Evolutionary conservation across 106 monocot genomes (phyloP).

Genomic region (Platanthera guangdongensis): DNA sequence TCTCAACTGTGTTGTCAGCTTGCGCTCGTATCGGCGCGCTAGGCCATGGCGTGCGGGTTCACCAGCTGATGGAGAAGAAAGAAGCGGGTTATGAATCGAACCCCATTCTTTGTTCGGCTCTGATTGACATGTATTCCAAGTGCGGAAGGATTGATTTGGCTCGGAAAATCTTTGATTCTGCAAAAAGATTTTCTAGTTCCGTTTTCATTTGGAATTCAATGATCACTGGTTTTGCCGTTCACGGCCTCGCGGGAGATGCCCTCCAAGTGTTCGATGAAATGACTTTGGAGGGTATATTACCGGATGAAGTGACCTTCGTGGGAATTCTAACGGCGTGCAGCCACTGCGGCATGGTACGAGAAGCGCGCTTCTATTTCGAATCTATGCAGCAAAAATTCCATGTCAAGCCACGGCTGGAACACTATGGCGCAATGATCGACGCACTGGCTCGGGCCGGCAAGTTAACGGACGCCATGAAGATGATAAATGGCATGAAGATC

Average conservation of each 20-base stretch:
- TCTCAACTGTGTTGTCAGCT: slow-evolving; percentile 27
- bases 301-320: slow-evolving; percentile 39
- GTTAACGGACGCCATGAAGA: slow-evolving; percentile 27
- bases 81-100: slow-evolving; percentile 13
- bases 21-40: slow-evolving; percentile 37
- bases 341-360: slow-evolving; percentile 34
- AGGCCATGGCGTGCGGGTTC: slow-evolving; percentile 19
- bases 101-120: slow-evolving; percentile 30
- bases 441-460: slow-evolving; percentile 45
- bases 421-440: slow-evolving; percentile 42
- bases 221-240: slow-evolving; percentile 42
- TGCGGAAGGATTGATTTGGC: slow-evolving; percentile 36
- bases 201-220: slow-evolving; percentile 41
- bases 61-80: slow-evolving; percentile 22
- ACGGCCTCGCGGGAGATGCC: slow-evolving; percentile 24
- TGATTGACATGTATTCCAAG: slow-evolving; percentile 60
- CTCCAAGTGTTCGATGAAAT: slow-evolving; percentile 24
- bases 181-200: slow-evolving; percentile 6
- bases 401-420: slow-evolving; percentile 32
- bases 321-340: slow-evolving; percentile 39
- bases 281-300: slow-evolving; percentile 17
- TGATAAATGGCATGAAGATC: slow-evolving; percentile 27
- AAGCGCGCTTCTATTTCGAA: slow-evolving; percentile 26
- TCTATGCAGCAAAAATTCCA: slow-evolving; percentile 22
- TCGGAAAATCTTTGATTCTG: slow-evolving; percentile 18